These are phyloP conservation scores for Plenodomus lindquistii DNA, from an alignment of 2,329 filamentous ascomycete genomes.

Conservation along the genomic window DNA sequence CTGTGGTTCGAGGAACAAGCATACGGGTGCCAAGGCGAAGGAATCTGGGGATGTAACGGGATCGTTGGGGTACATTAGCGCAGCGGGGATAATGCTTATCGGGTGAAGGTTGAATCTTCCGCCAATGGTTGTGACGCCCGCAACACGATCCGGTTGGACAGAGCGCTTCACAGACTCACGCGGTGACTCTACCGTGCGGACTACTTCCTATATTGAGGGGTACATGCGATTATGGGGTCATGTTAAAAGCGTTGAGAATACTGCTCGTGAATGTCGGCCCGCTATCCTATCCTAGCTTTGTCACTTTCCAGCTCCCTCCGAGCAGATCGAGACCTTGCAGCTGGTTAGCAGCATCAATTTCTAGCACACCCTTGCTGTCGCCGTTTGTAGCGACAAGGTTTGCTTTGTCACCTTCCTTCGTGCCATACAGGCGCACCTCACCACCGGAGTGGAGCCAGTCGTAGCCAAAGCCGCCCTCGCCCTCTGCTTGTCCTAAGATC, in stretches of 20 bases:
- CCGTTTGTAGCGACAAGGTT: slow-evolving; percentile 42
- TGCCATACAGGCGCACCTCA: slow-evolving; percentile 45
- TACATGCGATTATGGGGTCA: not conserved
- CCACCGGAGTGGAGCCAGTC: slow-evolving; percentile 47
- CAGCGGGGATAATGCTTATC: slow-evolving; percentile 17
- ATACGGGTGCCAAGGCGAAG: slow-evolving; percentile 13
- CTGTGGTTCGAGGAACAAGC: slow-evolving; percentile 8
- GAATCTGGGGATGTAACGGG: slow-evolving; percentile 19
- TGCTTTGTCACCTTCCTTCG: slow-evolving; percentile 40
- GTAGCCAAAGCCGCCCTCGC: slow-evolving; percentile 45
- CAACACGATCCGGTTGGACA: not conserved
- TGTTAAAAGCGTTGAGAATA: not conserved
- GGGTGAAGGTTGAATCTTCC: slow-evolving; percentile 14
- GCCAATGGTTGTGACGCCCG: slow-evolving; percentile 19
- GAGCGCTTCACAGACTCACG: slow-evolving; percentile 3
- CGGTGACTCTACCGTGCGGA: slow-evolving; percentile 3
- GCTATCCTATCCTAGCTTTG: slow-evolving; percentile 27
- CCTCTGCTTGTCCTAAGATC: slow-evolving; percentile 46
- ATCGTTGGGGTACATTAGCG: slow-evolving; percentile 23
- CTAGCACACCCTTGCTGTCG: slow-evolving; percentile 32
- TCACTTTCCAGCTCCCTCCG: slow-evolving; percentile 42
- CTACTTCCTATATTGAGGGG: not conserved
- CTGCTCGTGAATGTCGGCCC: slow-evolving; percentile 1
- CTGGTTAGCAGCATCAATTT: slow-evolving; percentile 32
- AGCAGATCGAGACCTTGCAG: slow-evolving; percentile 34